phyloP scores from a whole-genome alignment of 768 basidiomycete genomes.

The Termitomyces sp. region DNA sequence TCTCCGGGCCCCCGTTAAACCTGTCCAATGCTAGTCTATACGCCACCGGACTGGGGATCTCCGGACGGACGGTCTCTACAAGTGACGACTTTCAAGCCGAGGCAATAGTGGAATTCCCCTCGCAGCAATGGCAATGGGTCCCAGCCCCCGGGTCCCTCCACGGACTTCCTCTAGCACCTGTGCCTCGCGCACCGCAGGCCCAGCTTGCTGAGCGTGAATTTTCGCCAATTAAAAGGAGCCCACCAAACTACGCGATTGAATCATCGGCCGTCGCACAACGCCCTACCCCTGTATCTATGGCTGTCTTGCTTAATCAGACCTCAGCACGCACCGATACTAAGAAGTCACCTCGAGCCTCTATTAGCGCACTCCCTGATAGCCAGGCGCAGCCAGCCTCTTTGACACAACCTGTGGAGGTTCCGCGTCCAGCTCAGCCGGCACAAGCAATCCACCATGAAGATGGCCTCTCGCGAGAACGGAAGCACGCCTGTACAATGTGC shows the following conservation, averaged over 20 bases:
- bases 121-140: conserved; percentile 22
- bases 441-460: conserved; percentile 14
- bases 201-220: conserved; percentile 15
- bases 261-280: conserved; percentile 27
- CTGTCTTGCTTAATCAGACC: conserved; percentile 34
- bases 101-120: conserved; percentile 30
- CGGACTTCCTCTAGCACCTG: conserved; percentile 26
- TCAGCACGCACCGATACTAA: conserved; percentile 22
- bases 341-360: conserved; percentile 14
- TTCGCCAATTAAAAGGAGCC: conserved; percentile 22
- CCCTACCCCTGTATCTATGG: conserved; percentile 45
- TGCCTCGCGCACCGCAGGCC: conserved; percentile 19
- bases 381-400: neutral
- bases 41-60: conserved; percentile 41
- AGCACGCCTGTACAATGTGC: conserved; percentile 79
- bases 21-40: conserved; percentile 27
- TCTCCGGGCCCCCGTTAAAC: conserved; percentile 22
- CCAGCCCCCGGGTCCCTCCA: conserved; percentile 18
- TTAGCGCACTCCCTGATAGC: conserved; percentile 1
- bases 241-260: conserved; percentile 7
- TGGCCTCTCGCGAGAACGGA: conserved; percentile 53
- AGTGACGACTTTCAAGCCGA: conserved; percentile 29
- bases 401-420: conserved; percentile 1
- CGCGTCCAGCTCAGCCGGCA: conserved; percentile 1
- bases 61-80: conserved; percentile 23